Base-by-base conservation (phyloP, 2,329 filamentous ascomycete genomes). In the Fusarium paranaense region DNA sequence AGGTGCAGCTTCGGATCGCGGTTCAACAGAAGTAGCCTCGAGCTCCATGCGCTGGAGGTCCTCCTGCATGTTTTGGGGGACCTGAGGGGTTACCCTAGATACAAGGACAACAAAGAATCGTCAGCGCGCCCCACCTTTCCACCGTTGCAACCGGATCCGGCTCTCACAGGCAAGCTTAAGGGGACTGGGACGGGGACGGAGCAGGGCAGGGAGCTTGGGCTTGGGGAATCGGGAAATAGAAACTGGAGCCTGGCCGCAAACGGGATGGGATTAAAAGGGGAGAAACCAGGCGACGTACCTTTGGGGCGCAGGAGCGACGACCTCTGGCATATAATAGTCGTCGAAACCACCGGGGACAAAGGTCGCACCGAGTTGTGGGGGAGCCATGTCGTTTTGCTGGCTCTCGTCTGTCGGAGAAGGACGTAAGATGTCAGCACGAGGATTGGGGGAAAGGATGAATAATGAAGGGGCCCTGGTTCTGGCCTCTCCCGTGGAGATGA, bases 61-160 rank as follows among this genome's bases (percentile, higher is more conserved):
- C 80, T 97, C 93, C 86, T 98, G 95, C 90, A 99, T 98, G 85
- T 98, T 96, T 84, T 96, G 94, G 77, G 96, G 95, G 76, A 98
- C 95, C 88, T 98, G 95, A 82, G 95, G 94, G 91, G 96, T 98
- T 80, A 97, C 91, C 86, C 95, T 97, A 83, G 76, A 81, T 73
- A 80, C 78, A 78, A 74, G 62, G 68, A 77, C 72, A 76, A 78
- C 74, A 76, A 75, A 81, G 78, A 77, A 78, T 74, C 74, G 82
- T 86, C 80, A 84, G 83, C 80, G 75, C 75, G 81, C 80, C 80
- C 81, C 80, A 81, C 81, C 75, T 73, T 75, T 78, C 67, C 73
- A 78, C 76, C 77, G 77, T 78, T 72, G 57, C 63, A 72, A 71
- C 76, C 73, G 71, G 67, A 77, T 77, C 71, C 73, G 78, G 74